A percentile compares a stretch with the other conserved stretches of the same genome.
phyloP scores from a whole-genome alignment of 1,284 basidiomycete genomes.

The Rhodotorula sp. region DNA sequence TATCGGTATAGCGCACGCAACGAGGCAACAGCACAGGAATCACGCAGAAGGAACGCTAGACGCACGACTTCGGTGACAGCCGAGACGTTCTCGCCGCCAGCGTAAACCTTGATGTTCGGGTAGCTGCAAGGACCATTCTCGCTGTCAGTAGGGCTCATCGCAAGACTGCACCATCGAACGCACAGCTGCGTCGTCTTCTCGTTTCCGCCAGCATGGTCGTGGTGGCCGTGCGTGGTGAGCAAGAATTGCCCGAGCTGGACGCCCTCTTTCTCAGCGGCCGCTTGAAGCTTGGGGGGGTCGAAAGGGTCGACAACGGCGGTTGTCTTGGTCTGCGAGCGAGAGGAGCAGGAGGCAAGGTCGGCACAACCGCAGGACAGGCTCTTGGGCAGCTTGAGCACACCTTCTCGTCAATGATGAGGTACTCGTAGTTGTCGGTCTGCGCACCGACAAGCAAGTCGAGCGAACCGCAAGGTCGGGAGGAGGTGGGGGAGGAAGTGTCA shows the following conservation, averaged over 20 bases:
- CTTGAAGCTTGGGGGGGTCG: slow-evolving; percentile 71
- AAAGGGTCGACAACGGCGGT: slow-evolving; percentile 66
- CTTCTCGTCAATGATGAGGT: slow-evolving; percentile 29
- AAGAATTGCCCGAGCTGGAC: slow-evolving; percentile 57
- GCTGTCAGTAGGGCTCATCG: no score
- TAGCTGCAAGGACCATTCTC: slow-evolving; percentile 47
- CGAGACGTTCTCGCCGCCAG: slow-evolving; percentile 70
- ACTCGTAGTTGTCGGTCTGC: slow-evolving; percentile 37
- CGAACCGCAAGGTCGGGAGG: not conserved
- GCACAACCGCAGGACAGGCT: no score
- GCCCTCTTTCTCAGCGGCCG: slow-evolving; percentile 63
- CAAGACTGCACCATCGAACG: not conserved
- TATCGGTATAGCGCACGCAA: not conserved
- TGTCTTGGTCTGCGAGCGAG: slow-evolving; percentile 17
- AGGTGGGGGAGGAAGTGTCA: slow-evolving; percentile 6
- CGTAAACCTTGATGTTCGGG: slow-evolving; percentile 72
- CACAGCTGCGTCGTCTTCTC: slow-evolving; percentile 53
- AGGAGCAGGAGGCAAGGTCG: not conserved
- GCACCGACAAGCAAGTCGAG: not conserved
- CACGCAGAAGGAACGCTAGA: not conserved
- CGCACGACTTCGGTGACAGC: slow-evolving; percentile 68
- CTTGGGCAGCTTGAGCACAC: not conserved
- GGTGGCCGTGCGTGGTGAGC: slow-evolving; percentile 62
- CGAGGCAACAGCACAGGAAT: not conserved
- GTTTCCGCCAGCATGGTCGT: slow-evolving; percentile 67